A percentile compares a stretch with the other conserved stretches of the same genome.
phyloP scores from a whole-genome alignment of 441 rosid genomes.

The Erysimum pusillum region DNA sequence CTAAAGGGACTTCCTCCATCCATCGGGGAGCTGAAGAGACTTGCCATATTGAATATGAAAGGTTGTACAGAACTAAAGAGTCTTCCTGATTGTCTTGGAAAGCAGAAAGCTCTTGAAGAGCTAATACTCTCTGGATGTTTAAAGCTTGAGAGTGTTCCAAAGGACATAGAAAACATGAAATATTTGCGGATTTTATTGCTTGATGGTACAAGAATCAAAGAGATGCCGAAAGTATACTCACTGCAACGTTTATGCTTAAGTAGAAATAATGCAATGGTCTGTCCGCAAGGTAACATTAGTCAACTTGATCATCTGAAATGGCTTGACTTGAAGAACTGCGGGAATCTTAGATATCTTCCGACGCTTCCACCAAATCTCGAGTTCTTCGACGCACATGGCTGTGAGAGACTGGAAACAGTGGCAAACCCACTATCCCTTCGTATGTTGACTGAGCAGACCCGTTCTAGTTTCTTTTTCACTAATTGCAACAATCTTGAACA shows the following conservation, averaged over 20 bases:
- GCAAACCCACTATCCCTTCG: slow-evolving; percentile 5
- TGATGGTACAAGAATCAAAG: slow-evolving; percentile 17
- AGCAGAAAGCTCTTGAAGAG: slow-evolving; percentile 36
- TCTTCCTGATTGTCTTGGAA: too few species aligned
- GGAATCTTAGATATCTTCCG: slow-evolving; percentile 20
- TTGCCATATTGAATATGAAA: too few species aligned
- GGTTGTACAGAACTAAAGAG: slow-evolving; percentile 34
- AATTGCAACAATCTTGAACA: slow-evolving; percentile 34
- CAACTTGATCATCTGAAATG: not conserved
- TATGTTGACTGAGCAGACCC: slow-evolving; percentile 8
- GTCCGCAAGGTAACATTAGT: slow-evolving; percentile 20
- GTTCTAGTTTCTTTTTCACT: slow-evolving; percentile 11
- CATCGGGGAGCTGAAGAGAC: too few species aligned
- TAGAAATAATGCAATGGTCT: slow-evolving; percentile 7
- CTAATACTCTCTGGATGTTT: slow-evolving; percentile 41
- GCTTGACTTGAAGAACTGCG: slow-evolving; percentile 37
- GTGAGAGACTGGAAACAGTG: slow-evolving; percentile 18
- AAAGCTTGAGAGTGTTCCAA: slow-evolving; percentile 31
- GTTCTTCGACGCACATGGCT: not conserved
- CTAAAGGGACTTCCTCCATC: too few species aligned
- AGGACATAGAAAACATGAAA: slow-evolving; percentile 24
- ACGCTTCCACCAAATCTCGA: slow-evolving; percentile 34
- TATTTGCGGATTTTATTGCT: slow-evolving; percentile 27
- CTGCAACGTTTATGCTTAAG: slow-evolving; percentile 26
- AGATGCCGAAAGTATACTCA: slow-evolving; percentile 7